Percentiles rank a stretch among this genome's conserved stretches.
phyloP scores from a whole-genome alignment of 108 stramenopile species.

The Cyclotella sp. region DNA sequence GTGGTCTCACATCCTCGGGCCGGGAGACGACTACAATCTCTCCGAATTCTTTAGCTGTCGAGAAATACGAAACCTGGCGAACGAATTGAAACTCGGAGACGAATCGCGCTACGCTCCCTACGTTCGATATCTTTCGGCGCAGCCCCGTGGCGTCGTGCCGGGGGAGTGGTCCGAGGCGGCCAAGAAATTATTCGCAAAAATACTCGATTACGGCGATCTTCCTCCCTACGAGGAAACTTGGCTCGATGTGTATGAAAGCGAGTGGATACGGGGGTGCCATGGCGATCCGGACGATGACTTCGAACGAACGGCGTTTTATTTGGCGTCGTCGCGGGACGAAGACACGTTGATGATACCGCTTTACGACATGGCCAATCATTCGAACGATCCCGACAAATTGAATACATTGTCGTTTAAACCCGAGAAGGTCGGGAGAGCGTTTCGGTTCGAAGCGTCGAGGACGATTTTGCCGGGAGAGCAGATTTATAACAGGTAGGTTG shows the following conservation, averaged over 20 bases:
- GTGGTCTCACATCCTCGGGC: slow-evolving; percentile 42
- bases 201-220: slow-evolving; percentile 35
- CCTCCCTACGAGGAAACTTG: slow-evolving; percentile 50
- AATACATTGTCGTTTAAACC: slow-evolving; percentile 51
- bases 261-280: slow-evolving; percentile 38
- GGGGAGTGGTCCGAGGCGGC: slow-evolving; percentile 45
- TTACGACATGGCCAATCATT: slow-evolving; percentile 59
- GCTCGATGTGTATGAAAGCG: not conserved
- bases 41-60: slow-evolving; percentile 38
- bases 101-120: slow-evolving; percentile 38
- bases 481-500: slow-evolving; percentile 32
- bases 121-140: slow-evolving; percentile 45
- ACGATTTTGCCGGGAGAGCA: slow-evolving; percentile 47
- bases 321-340: slow-evolving; percentile 35
- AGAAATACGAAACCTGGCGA: slow-evolving; percentile 35
- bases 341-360: slow-evolving; percentile 49
- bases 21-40: slow-evolving; percentile 26
- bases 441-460: slow-evolving; percentile 38
- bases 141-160: slow-evolving; percentile 39
- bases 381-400: slow-evolving; percentile 44
- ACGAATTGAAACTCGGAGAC: slow-evolving; percentile 48
- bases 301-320: slow-evolving; percentile 21
- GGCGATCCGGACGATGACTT: slow-evolving; percentile 22
- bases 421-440: slow-evolving; percentile 17
- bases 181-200: slow-evolving; percentile 30